Conservation (phyloP, 495 filamentous ascomycete genomes). For the Xylaria sp. region DNA sequence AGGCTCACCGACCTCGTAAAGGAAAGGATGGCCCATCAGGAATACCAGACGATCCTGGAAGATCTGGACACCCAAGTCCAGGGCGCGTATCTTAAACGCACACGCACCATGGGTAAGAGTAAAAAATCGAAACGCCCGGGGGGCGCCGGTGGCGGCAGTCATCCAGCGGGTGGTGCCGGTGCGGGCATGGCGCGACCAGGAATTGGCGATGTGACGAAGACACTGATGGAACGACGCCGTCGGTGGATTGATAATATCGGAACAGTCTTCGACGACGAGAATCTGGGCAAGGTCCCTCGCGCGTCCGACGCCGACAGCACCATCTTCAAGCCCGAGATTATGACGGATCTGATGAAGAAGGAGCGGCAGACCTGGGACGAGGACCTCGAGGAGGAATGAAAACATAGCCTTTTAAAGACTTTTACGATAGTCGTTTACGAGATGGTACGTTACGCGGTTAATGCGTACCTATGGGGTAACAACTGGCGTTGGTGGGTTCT, state of each 20-base stretch:
- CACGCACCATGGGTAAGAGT: constrained; percentile 82
- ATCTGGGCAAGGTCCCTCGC: constrained; percentile 55
- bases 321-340: constrained; percentile 68
- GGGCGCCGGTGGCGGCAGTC: constrained; percentile 61
- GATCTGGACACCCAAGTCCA: constrained; percentile 96
- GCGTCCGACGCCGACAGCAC: constrained; percentile 48
- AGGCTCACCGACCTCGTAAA: constrained; percentile 83
- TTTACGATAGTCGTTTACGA: not conserved
- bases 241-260: constrained; percentile 90
- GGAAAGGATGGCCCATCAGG: constrained; percentile 91
- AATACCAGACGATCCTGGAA: constrained; percentile 95
- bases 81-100: constrained; percentile 92
- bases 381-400: constrained; percentile 63
- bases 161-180: constrained; percentile 53
- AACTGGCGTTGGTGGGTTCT: constrained; percentile 12
- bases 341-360: constrained; percentile 63
- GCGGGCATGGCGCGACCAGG: constrained; percentile 72
- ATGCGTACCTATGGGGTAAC: too few species aligned
- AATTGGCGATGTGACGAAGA: constrained; percentile 88
- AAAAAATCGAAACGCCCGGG: constrained; percentile 90
- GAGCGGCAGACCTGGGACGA: constrained; percentile 82
- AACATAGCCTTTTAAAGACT: not conserved
- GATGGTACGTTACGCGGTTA: not conserved
- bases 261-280: constrained; percentile 81
- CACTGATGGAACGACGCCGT: constrained; percentile 84